Evolutionary conservation across 306 rosid genomes (phyloP), one percentile per base, ranked within the genome.

Genomic region (Canavalia ensiformis): DNA sequence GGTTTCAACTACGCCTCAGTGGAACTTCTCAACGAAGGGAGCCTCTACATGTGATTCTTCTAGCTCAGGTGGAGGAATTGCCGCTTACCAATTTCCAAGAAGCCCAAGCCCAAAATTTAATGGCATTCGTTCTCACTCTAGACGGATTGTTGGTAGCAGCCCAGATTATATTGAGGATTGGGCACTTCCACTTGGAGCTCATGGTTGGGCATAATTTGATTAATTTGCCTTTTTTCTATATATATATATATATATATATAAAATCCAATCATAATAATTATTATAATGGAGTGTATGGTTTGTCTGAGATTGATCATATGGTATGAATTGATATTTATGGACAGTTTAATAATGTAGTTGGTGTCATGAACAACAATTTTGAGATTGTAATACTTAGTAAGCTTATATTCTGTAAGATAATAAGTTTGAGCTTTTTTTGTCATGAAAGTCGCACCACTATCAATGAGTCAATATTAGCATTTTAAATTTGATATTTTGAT

Each of bases 131-230:
- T 70, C 84, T 34, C 83, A 83, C 11, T 84, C 87, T 39, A 87
- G 88, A 74, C 58, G 85, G 75, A 50, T 68, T 47, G 33, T 70
- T 18, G 86, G 86, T 33, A 75, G 84, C 8, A 78, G 85, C 82
- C 88, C 90, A 0, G 89, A 88, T 37, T 83, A 74, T 1, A 78
- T 84, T 10, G 98, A 92, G 12, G 97, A 92, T 73, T 95, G 95
- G 99, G 71, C 85, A 50, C 10, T 87, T 35, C 97, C 97, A 25
- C 71, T 80, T 4, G 88, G 90, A 58, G 85, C 88, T 69, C 92
- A 85, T 68, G 89, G 87, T 42, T 91, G 99, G 99, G 72, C 91
- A 78, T 70, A 90, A 72, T 83, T 87, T 87, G 28, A 28, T 54
- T 45, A 28, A 62, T 54, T 77, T 77, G 49, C 13, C 44, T 7